Conservation (phyloP, 2,329 filamentous ascomycete genomes). For the Fusarium sp. region DNA sequence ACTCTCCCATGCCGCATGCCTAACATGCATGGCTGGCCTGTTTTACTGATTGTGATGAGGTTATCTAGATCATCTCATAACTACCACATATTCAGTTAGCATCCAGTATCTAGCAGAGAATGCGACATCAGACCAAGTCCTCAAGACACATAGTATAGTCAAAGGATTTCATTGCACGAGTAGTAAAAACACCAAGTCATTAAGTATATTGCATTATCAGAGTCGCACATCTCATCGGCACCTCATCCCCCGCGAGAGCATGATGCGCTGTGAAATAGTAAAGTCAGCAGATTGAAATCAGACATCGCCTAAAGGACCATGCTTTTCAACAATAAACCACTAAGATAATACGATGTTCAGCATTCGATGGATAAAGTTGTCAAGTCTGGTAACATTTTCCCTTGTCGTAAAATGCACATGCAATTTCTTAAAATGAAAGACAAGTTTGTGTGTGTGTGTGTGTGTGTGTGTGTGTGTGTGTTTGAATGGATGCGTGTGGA, state of each 20-base stretch:
- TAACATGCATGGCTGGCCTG: background rate
- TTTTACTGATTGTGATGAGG: background rate
- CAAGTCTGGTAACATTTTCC: constrained; percentile 22
- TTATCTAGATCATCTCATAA: background rate
- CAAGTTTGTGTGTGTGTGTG: constrained; percentile 18
- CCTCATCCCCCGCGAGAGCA: background rate
- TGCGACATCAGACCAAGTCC: background rate
- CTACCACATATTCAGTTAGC: background rate
- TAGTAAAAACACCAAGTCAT: background rate
- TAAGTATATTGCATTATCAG: constrained; percentile 18
- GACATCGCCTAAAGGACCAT: constrained; percentile 9
- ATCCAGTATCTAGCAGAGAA: background rate
- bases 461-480: constrained; percentile 17
- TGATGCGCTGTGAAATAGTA: constrained; percentile 10
- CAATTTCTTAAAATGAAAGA: constrained; percentile 33
- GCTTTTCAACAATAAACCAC: constrained; percentile 24
- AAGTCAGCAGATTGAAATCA: constrained; percentile 5
- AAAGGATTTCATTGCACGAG: background rate
- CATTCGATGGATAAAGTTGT: background rate
- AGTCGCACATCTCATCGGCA: background rate
- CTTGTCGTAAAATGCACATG: constrained; percentile 22
- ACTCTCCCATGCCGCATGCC: background rate
- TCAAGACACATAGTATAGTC: background rate
- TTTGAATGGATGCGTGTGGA: constrained; percentile 39
- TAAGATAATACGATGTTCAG: constrained; percentile 15